Conservation (phyloP, 2,329 filamentous ascomycete genomes). For the Aspergillus pseudoviridinutans region DNA sequence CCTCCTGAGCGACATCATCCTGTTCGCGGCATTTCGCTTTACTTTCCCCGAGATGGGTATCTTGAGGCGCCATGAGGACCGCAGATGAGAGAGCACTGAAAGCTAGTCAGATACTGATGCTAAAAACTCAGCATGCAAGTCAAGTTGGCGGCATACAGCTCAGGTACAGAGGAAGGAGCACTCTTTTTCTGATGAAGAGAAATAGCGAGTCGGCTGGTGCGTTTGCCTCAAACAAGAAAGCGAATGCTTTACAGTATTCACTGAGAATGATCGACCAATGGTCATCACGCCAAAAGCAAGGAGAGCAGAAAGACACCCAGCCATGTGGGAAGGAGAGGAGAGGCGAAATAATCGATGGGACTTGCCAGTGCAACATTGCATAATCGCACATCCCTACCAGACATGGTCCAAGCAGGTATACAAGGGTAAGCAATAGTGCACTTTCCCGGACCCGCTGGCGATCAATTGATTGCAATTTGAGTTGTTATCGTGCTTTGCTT, state of each 20-base stretch:
- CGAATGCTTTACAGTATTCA: background rate
- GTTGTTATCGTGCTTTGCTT: background rate
- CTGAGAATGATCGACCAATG: background rate
- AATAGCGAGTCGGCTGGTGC: background rate
- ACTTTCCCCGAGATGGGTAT: background rate
- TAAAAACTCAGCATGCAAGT: background rate
- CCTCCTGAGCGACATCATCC: slow-evolving; percentile 10
- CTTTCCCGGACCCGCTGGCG: background rate
- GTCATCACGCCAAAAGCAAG: background rate
- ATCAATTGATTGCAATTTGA: background rate
- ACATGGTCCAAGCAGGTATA: background rate
- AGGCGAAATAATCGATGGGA: background rate
- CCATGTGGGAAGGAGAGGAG: slow-evolving; percentile 18
- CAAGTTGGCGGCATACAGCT: background rate
- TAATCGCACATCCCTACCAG: background rate
- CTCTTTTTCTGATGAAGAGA: background rate
- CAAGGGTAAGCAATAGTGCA: background rate
- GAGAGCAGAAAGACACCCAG: slow-evolving; percentile 15
- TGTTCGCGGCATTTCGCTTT: background rate
- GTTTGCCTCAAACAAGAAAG: background rate
- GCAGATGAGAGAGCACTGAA: background rate
- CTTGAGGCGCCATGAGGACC: background rate
- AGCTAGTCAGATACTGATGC: background rate
- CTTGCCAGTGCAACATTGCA: background rate
- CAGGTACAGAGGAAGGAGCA: background rate